These are phyloP conservation scores for Piper longum DNA, from an alignment of 164 flowering plant genomes.

Conservation along the genomic window DNA sequence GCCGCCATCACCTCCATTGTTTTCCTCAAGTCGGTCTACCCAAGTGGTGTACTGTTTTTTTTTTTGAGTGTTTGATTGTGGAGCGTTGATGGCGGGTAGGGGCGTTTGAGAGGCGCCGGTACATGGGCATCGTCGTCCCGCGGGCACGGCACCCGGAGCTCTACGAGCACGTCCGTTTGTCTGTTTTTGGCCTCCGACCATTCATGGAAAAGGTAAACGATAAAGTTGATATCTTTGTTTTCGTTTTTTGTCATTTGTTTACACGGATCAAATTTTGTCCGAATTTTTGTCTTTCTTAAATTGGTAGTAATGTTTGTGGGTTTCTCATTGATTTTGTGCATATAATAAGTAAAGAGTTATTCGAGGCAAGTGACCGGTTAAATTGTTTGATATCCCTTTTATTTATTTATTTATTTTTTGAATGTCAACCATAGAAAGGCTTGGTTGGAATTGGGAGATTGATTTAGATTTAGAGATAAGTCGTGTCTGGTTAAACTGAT, in stretches of 20 bases:
- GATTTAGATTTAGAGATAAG: no score
- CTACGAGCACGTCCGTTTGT: conserved; percentile 49
- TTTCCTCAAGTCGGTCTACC: conserved; percentile 76
- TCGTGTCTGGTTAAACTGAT: no score
- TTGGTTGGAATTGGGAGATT: no score
- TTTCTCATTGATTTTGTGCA: no score
- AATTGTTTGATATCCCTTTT: no score
- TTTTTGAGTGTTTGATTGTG: not conserved
- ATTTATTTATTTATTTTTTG: no score
- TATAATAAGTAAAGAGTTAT: no score
- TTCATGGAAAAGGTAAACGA: conserved; percentile 51
- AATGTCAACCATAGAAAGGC: no score
- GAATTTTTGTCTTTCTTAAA: not conserved
- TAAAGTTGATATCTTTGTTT: not conserved
- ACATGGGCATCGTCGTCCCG: conserved; percentile 74
- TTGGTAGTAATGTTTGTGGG: no score
- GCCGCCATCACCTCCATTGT: conserved; percentile 73
- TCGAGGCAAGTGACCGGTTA: no score
- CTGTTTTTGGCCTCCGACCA: conserved; percentile 53
- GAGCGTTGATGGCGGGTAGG: conserved; percentile 16
- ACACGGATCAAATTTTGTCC: not conserved
- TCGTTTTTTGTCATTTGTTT: not conserved
- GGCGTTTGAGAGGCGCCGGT: conserved; percentile 82
- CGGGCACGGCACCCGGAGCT: conserved; percentile 76
- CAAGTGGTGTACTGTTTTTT: conserved; percentile 34